Conservation (phyloP, 1,139 yeast species). For the Saccharomyces pastorianus region DNA sequence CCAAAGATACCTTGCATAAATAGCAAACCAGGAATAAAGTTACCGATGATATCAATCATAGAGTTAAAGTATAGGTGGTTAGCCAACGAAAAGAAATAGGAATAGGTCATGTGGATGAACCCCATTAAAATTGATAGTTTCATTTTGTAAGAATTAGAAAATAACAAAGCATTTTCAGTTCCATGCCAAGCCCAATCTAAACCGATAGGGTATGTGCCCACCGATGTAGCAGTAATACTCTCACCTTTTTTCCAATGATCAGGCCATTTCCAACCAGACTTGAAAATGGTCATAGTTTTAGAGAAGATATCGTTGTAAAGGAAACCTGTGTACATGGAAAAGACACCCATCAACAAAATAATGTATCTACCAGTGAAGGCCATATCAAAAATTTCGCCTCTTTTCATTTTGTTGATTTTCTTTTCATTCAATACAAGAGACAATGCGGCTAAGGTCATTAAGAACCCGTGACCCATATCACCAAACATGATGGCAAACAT, state of each 20-base stretch:
- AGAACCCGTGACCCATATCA: slow-evolving; percentile 91
- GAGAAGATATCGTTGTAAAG: slow-evolving; percentile 91
- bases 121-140: slow-evolving; percentile 93
- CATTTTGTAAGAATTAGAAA: slow-evolving; percentile 94
- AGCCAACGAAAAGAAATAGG: slow-evolving; percentile 74
- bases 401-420: slow-evolving; percentile 53
- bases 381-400: slow-evolving; percentile 95
- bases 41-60: slow-evolving; percentile 79
- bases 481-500: slow-evolving; percentile 99
- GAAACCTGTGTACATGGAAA: slow-evolving; percentile 89
- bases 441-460: slow-evolving; percentile 65
- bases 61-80: slow-evolving; percentile 70
- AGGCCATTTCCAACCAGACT: slow-evolving; percentile 92
- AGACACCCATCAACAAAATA: slow-evolving; percentile 79
- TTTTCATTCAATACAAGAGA: slow-evolving; percentile 63
- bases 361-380: slow-evolving; percentile 90
- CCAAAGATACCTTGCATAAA: slow-evolving; percentile 97
- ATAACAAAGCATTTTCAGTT: slow-evolving; percentile 79
- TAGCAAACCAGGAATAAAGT: slow-evolving; percentile 85
- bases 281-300: slow-evolving; percentile 75
- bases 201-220: slow-evolving; percentile 75
- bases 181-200: slow-evolving; percentile 97
- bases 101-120: slow-evolving; percentile 87
- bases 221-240: slow-evolving; percentile 50
- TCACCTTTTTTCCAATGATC: slow-evolving; percentile 55